These are phyloP conservation scores for Tephrocybe rancida DNA, from an alignment of 768 basidiomycete genomes.

Conservation along the genomic window DNA sequence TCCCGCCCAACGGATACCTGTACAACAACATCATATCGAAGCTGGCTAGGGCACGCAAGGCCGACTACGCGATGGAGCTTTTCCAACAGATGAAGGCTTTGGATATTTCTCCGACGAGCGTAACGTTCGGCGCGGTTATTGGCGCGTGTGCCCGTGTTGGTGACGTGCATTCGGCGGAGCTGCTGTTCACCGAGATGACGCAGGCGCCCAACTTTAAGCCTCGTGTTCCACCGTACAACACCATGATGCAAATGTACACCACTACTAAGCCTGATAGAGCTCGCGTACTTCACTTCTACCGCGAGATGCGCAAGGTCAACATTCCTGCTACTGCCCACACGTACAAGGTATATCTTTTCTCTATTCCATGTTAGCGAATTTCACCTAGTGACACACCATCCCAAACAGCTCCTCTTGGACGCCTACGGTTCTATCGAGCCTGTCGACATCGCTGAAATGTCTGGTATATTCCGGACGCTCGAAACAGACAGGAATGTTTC, in stretches of 20 bases:
- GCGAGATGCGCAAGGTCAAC: conserved; percentile 57
- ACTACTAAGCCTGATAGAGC: conserved; percentile 87
- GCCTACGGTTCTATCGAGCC: conserved; percentile 87
- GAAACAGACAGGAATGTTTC: conserved; percentile 45
- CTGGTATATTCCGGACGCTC: conserved; percentile 66
- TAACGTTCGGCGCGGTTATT: conserved; percentile 95
- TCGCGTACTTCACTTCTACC: conserved; percentile 74
- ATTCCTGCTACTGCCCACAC: conserved; percentile 87
- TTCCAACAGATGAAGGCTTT: conserved; percentile 85
- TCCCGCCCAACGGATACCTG: conserved; percentile 81
- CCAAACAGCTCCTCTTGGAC: conserved; percentile 82
- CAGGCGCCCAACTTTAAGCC: conserved; percentile 74
- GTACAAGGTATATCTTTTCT: conserved; percentile 70
- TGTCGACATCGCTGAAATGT: conserved; percentile 71
- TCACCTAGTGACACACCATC: conserved; percentile 1
- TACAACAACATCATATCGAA: conserved; percentile 99
- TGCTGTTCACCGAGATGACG: conserved; percentile 86
- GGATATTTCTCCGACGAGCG: conserved; percentile 69
- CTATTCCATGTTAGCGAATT: conserved; percentile 4
- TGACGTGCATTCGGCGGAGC: conserved; percentile 79
- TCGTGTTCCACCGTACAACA: conserved; percentile 94
- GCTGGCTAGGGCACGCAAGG: conserved; percentile 91
- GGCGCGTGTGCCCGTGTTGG: conserved; percentile 94
- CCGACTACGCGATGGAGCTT: conserved; percentile 83
- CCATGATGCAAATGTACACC: conserved; percentile 97